Evolutionary conservation across 345 rosid species (phyloP), one percentile per base, ranked within the genome.

Genomic region (Ceriops decandra): DNA sequence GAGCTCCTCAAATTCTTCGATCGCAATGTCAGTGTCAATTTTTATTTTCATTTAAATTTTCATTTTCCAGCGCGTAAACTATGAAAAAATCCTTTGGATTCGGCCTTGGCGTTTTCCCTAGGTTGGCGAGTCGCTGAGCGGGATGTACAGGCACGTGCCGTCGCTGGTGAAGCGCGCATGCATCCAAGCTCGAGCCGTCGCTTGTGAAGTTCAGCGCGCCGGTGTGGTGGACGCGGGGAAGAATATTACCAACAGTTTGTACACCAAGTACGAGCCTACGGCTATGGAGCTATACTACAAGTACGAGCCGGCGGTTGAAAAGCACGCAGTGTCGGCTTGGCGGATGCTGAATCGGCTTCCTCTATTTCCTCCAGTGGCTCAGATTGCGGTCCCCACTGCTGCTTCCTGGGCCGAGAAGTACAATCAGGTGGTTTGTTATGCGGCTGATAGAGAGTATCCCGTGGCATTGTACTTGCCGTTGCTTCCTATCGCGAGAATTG

Each of bases 351-450:
- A 83, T 56, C 72, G 76, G 66, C 71, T 88, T 5, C 88, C 93
- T 0, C 32, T 88, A 31, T 84, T 88, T 49, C 85, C 86, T 6
- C 81, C 85, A 56, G 72, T 84, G 79, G 88, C 92, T 38, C 76
- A 83, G 38, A 35, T 86, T 5, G 79, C 74, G 11, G 80, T 84
- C 22, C 93, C 93, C 4, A 82, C 84, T 6, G 87, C 82, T 38
- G 89, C 88, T 24, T 83, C 81, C 68, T 90, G 93, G 87, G 81
- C 84, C 1, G 89, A 83, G 19, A 88, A 81, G 83, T 93, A 93
- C 67, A 93, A 93, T 69, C 74, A 74, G 27, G 64, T 57, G 16
- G 89, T 87, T 61, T 52, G 76, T 38, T 68, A 56, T 27, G 61
- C 76, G 0, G 80, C 74, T 0, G 89, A 87, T 66, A 80, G 78